phyloP scores from a whole-genome alignment of 768 basidiomycete species.

The Serendipita sp. region DNA sequence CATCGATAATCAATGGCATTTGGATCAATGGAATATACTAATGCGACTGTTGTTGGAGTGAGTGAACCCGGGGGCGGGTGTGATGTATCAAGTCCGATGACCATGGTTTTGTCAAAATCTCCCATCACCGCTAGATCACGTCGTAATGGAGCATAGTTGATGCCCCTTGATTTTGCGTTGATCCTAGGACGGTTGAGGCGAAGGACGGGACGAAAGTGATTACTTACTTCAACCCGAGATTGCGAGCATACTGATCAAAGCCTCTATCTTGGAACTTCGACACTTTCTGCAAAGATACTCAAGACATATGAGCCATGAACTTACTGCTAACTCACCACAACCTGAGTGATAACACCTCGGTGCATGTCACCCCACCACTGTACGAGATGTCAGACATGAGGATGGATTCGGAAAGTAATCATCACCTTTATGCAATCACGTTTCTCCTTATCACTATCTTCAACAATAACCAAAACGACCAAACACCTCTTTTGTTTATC shows the following conservation, averaged over 20 bases:
- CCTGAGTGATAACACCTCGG: not conserved
- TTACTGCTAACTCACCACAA: not conserved
- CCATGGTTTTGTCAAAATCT: not conserved
- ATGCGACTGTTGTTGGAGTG: not conserved
- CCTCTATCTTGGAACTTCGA: not conserved
- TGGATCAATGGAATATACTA: not conserved
- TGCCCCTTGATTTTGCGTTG: not conserved
- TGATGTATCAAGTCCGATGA: not conserved
- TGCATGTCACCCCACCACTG: slow-evolving; percentile 1
- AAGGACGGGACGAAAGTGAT: not conserved
- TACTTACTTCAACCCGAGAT: not conserved
- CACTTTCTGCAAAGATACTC: not conserved
- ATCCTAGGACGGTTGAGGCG: not conserved
- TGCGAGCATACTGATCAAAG: slow-evolving; percentile 2
- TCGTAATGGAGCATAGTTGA: not conserved
- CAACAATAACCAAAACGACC: not conserved
- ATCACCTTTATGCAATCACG: not conserved
- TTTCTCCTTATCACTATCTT: not conserved
- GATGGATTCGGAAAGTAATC: not conserved
- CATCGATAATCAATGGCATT: not conserved
- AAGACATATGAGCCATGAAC: not conserved
- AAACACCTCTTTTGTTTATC: too few relatives aligned
- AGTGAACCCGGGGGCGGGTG: not conserved
- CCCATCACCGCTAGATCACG: not conserved
- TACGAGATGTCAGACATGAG: not conserved